phyloP scores from a whole-genome alignment of 1,139 yeast genomes.

The Yamadazyma sp. region DNA sequence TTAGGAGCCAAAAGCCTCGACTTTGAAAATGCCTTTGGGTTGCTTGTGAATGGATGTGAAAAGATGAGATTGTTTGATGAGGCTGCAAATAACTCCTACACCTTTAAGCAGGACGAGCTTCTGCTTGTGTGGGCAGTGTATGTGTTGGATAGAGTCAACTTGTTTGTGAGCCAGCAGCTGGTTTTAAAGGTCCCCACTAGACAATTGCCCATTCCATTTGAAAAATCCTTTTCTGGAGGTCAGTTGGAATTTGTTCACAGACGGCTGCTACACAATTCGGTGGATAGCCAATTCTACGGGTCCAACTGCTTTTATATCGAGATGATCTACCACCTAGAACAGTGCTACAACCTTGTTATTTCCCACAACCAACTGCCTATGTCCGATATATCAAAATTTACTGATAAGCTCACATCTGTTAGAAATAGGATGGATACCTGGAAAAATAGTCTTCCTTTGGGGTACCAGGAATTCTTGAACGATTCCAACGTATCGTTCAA shows the following conservation, averaged over 20 bases:
- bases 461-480: constrained; percentile 2
- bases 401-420: not conserved
- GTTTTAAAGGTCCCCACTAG: not conserved
- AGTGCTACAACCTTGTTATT: constrained; percentile 1
- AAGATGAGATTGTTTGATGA: constrained; percentile 3
- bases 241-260: not conserved
- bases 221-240: constrained; percentile 1
- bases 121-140: constrained; percentile 5
- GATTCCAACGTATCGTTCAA: constrained; percentile 4
- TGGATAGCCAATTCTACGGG: constrained; percentile 2
- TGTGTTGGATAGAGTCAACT: constrained; percentile 1
- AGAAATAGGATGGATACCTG: constrained; percentile 3
- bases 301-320: constrained; percentile 7
- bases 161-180: constrained; percentile 3
- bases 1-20: constrained; percentile 1
- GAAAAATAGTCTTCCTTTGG: constrained; percentile 4
- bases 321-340: constrained; percentile 1
- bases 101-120: constrained; percentile 1
- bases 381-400: constrained; percentile 1
- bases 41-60: constrained; percentile 3
- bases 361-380: not conserved
- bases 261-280: constrained; percentile 1
- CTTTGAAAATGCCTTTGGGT: constrained; percentile 2
- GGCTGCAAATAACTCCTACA: constrained; percentile 1
- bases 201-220: constrained; percentile 3